Conservation (phyloP, 2,329 filamentous ascomycete genomes). For the Nakataea oryzae region DNA sequence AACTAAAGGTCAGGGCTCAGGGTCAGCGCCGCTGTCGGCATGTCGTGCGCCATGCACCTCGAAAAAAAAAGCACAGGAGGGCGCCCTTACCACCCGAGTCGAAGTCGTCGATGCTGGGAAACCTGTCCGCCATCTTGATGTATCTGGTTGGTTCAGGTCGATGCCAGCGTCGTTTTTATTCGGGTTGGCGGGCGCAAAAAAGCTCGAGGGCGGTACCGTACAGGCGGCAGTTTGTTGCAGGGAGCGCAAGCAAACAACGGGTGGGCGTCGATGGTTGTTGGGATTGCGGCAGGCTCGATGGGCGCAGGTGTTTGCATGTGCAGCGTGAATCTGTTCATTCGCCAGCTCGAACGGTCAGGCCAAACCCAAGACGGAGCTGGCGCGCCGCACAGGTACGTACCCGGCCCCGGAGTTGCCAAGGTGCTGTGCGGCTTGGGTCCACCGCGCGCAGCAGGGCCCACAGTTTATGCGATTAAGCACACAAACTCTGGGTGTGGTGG, state of each 20-base stretch:
- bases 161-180: not conserved
- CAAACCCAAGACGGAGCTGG: not conserved
- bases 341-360: not conserved
- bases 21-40: not conserved
- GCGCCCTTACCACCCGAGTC: conserved; percentile 48
- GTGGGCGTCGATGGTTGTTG: not conserved
- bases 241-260: not conserved
- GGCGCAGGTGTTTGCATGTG: conserved; percentile 4
- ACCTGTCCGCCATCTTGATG: conserved; percentile 61
- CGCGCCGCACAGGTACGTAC: not conserved
- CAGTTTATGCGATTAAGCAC: not conserved
- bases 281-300: not conserved
- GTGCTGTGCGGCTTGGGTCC: no score
- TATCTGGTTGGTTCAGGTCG: not conserved
- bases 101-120: conserved; percentile 72
- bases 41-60: not conserved
- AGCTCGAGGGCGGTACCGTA: not conserved
- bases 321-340: not conserved
- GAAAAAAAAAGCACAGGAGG: not conserved
- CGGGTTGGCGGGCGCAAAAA: not conserved
- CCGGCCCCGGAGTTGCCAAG: not conserved
- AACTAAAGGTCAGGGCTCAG: conserved; percentile 32
- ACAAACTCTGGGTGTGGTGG: not conserved
- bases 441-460: no score
- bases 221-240: not conserved